These are phyloP conservation scores for Blastobotrys americana DNA, from an alignment of 805 yeast genomes.

Conservation along the genomic window DNA sequence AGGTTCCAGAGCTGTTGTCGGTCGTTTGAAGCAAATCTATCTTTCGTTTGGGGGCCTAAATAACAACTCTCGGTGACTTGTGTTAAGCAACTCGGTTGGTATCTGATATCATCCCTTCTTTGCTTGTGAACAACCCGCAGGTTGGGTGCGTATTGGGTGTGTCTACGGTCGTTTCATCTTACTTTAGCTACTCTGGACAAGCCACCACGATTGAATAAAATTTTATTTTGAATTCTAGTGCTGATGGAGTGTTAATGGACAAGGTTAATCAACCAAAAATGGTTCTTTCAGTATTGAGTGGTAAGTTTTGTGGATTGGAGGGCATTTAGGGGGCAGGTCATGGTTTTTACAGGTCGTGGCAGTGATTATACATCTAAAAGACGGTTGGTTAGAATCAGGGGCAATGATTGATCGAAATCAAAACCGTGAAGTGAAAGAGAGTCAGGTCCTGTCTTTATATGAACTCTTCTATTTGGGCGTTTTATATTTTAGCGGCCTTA, in stretches of 20 bases:
- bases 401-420: not conserved
- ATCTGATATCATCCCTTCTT: not conserved
- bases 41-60: not conserved
- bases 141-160: too few relatives aligned
- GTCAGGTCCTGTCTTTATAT: too few relatives aligned
- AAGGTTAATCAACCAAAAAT: not conserved
- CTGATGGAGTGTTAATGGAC: constrained; percentile 1
- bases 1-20: not conserved
- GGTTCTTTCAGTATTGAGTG: constrained; percentile 3
- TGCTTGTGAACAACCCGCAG: too few relatives aligned
- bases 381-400: not conserved
- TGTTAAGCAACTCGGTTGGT: too few relatives aligned
- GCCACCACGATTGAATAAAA: too few relatives aligned
- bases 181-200: not conserved
- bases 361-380: not conserved
- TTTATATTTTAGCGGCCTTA: too few relatives aligned
- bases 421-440: not conserved
- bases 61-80: not conserved
- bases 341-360: not conserved
- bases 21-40: not conserved
- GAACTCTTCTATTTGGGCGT: too few relatives aligned
- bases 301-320: not conserved
- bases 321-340: not conserved
- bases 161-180: not conserved
- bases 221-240: not conserved